A percentile compares a stretch with the other conserved stretches of the same genome.
These are phyloP conservation scores for Polytrichum commune DNA, from an alignment of 225 moss, liverwort and hornwort species.

Conservation along the genomic window DNA sequence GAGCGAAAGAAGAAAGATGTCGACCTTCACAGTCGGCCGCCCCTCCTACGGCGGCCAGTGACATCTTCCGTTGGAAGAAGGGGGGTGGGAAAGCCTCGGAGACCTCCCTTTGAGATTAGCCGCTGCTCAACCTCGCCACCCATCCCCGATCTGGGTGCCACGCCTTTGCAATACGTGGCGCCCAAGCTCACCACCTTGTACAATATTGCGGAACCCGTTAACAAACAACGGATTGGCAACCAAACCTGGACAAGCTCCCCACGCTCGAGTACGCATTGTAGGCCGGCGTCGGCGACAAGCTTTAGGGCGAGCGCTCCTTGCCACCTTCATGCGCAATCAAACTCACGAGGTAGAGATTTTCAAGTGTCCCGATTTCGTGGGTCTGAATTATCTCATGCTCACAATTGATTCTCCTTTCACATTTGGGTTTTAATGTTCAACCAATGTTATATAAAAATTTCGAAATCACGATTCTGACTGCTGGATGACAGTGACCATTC, in stretches of 20 bases:
- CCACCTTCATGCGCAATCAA: no score
- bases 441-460: no score
- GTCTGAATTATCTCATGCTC: no score
- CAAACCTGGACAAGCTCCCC: background rate
- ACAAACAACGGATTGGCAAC: no score
- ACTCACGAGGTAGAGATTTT: no score
- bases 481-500: no score
- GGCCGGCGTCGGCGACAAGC: no score
- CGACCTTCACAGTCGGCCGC: conserved; percentile 42
- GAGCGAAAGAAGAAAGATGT: conserved; percentile 74
- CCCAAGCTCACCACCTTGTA: conserved; percentile 57
- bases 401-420: no score
- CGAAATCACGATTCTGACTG: no score
- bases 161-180: conserved; percentile 54
- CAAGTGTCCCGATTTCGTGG: no score
- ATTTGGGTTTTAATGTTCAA: no score
- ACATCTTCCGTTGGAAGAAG: conserved; percentile 21
- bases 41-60: conserved; percentile 52
- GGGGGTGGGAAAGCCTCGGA: background rate
- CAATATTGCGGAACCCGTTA: conserved; percentile 23
- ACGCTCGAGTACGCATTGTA: background rate
- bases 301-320: no score
- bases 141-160: conserved; percentile 19
- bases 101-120: conserved; percentile 13
- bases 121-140: conserved; percentile 50